Base-by-base conservation (phyloP, 2,329 filamentous ascomycete species). In the Cercospora sesami region DNA sequence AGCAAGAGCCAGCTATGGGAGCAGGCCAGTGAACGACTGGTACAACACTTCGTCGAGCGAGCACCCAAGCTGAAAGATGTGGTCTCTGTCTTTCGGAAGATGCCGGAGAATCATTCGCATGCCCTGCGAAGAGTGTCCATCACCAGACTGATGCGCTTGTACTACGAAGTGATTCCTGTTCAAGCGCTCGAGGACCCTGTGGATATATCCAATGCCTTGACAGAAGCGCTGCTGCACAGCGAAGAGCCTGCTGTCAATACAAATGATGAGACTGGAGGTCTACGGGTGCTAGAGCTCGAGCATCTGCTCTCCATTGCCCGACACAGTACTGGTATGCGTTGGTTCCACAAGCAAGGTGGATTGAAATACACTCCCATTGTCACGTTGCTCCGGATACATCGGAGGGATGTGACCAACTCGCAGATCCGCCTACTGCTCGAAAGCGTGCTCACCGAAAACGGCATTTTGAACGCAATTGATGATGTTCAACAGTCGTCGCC, bases 21-120 rank as follows among this genome's bases (percentile, higher is more conserved):
- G 4, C 88, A 92, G 75, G 90, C 91, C 5, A 83, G 86, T 6
- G 84, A 87, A 21, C 87, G 88, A 63, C 82, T 98, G 7, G 80
- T 89, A 0, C 87, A 90, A 66, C 89, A 92, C 42, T 96, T 97
- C 75, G 90, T 88, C 74, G 87, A 90, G 71, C 87, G 92, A 60
- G 91, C 91, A 69, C 94, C 95, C 0, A 86, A 89, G 18, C 89
- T 97, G 79, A 94, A 94, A 73, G 91, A 95, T 72, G 84, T 96
- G 36, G 89, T 96, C 61, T 84, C 86, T 23, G 85, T 89, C 16
- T 95, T 95, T 77, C 89, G 91, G 70, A 85, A 87, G 66, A 88
- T 91, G 26, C 81, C 87, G 0, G 85, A 88, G 51, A 87, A 89
- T 21, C 90, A 94, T 70, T 73, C 76, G 33, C 74, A 78, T 60